phyloP scores from a whole-genome alignment of 768 basidiomycete species.

The Crassisporium funariophilum region DNA sequence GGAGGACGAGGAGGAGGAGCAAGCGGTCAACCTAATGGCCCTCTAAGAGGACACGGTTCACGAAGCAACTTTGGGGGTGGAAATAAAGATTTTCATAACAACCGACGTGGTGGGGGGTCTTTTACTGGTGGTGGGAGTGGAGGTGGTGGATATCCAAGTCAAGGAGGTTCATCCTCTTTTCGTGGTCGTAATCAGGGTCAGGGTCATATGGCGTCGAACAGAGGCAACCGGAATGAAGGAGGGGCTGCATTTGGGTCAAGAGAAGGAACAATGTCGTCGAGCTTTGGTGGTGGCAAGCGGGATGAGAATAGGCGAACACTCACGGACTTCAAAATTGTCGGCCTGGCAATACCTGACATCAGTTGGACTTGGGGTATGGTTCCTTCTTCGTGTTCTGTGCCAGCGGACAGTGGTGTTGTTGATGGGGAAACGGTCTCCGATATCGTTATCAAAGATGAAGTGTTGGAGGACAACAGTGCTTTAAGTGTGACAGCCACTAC shows the following conservation, averaged over 20 bases:
- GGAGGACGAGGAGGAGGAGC: conserved; percentile 47
- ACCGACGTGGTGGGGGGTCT: conserved; percentile 67
- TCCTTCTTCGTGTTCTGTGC: conserved; percentile 39
- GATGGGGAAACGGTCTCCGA: conserved; percentile 33
- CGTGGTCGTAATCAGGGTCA: conserved; percentile 69
- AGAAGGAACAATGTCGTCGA: conserved; percentile 51
- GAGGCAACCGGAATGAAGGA: conserved; percentile 45
- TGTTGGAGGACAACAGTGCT: conserved; percentile 29
- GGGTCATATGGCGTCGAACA: conserved; percentile 45
- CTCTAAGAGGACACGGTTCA: conserved; percentile 64
- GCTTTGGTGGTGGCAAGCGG: conserved; percentile 70
- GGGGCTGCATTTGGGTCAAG: conserved; percentile 45
- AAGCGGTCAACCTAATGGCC: conserved; percentile 45
- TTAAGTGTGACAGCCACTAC: conserved; percentile 19
- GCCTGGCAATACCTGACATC: conserved; percentile 80
- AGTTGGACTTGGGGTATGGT: conserved; percentile 85
- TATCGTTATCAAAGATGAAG: conserved; percentile 36
- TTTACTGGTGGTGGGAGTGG: conserved; percentile 48
- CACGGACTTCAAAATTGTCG: conserved; percentile 97
- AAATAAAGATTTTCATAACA: conserved; percentile 61
- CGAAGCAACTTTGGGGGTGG: conserved; percentile 63
- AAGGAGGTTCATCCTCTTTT: conserved; percentile 51
- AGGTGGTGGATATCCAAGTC: conserved; percentile 39
- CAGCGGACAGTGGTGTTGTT: conserved; percentile 33
- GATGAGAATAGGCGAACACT: conserved; percentile 90